Evolutionary conservation across 805 yeast genomes (phyloP).

Genomic region (Brettanomyces naardenensis): DNA sequence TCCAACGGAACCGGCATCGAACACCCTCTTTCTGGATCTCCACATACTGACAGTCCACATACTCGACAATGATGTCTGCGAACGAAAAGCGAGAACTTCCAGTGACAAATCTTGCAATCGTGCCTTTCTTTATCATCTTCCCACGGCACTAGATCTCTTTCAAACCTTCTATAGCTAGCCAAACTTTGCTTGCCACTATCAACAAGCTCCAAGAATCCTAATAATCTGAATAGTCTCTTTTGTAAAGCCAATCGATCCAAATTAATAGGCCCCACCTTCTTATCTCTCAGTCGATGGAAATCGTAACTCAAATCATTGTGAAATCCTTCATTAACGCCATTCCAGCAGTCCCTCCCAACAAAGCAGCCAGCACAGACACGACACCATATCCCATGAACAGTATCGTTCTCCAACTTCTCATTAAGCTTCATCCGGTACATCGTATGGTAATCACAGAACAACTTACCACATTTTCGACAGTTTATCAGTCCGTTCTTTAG

Average conservation of each 20-base stretch:
- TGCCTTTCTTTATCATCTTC: slow-evolving; percentile 38
- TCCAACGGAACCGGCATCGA: slow-evolving; percentile 62
- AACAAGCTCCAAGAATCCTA: slow-evolving; percentile 40
- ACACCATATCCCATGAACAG: slow-evolving; percentile 53
- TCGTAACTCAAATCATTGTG: slow-evolving; percentile 7
- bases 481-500: slow-evolving; percentile 53
- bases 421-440: slow-evolving; percentile 43
- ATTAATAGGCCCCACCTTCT: slow-evolving; percentile 26
- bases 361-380: slow-evolving; percentile 65
- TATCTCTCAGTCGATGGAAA: slow-evolving; percentile 35
- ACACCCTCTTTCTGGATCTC: slow-evolving; percentile 52
- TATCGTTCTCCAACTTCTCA: slow-evolving; percentile 38
- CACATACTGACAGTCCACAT: slow-evolving; percentile 82
- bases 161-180: slow-evolving; percentile 27
- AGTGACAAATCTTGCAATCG: slow-evolving; percentile 58
- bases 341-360: slow-evolving; percentile 43
- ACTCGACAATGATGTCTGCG: slow-evolving; percentile 89
- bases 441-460: slow-evolving; percentile 64
- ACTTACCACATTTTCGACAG: slow-evolving; percentile 69
- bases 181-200: slow-evolving; percentile 8
- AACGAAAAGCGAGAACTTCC: slow-evolving; percentile 40
- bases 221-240: slow-evolving; percentile 39
- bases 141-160: slow-evolving; percentile 56
- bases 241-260: slow-evolving; percentile 32
- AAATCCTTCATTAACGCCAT: slow-evolving; percentile 32